Evolutionary conservation across 192 early-diverging fungal genomes (phyloP).

Genomic region (Podila horticola): DNA sequence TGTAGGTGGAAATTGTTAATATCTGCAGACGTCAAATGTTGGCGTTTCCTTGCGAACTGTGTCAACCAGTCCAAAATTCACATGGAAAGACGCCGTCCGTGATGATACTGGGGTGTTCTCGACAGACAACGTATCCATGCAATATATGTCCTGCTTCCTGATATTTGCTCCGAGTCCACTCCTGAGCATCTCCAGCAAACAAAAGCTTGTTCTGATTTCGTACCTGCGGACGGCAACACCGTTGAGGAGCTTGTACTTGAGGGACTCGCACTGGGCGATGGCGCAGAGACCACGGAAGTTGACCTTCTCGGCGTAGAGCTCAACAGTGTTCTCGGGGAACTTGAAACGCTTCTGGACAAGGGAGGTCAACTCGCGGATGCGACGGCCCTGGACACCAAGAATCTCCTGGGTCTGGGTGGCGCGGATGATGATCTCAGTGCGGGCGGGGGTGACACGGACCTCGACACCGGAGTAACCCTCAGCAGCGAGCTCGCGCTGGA

Average conservation of each 20-base stretch:
- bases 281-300: constrained; percentile 97
- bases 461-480: constrained; percentile 99
- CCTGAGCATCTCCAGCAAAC: background rate
- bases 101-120: too few relatives aligned
- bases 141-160: too few relatives aligned
- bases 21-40: too few relatives aligned
- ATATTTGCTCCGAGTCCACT: too few relatives aligned
- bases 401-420: constrained; percentile 98
- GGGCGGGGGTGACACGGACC: constrained; percentile 98
- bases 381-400: constrained; percentile 97
- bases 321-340: constrained; percentile 98
- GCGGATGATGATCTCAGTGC: constrained; percentile 99
- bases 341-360: constrained; percentile 99
- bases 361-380: constrained; percentile 97
- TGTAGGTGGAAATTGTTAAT: background rate
- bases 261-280: constrained; percentile 98
- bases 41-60: too few relatives aligned
- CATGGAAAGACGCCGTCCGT: too few relatives aligned
- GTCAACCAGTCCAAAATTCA: too few relatives aligned
- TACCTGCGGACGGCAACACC: constrained; percentile 92
- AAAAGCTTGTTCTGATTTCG: constrained; percentile 47
- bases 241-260: constrained; percentile 97
- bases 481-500: constrained; percentile 95
- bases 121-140: too few relatives aligned
- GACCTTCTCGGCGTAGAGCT: constrained; percentile 98